Evolutionary conservation across 352 stramenopile genomes (phyloP), one percentile per base, ranked within the genome.

Genomic region (Lagenidium giganteum): DNA sequence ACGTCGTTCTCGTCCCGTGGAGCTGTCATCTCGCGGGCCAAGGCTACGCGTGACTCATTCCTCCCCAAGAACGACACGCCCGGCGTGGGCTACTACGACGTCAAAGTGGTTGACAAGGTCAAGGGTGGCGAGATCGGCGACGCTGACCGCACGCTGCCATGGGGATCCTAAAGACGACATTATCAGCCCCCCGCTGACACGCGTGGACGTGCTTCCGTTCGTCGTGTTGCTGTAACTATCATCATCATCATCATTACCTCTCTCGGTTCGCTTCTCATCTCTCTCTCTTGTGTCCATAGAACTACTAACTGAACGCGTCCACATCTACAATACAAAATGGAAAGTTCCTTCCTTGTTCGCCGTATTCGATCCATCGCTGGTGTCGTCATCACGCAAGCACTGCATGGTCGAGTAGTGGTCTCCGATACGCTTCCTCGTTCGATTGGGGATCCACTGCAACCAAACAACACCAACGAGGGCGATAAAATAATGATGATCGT

Each of bases 111-210:
- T 5, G 57, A 80, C 51, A 61, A 72, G 24, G 74, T 89, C 8
- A 79, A 79, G 47, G 76, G 76, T 16, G 76, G 76, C 14, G 76
- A 89, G 54, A 89, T 89, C 23, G 76, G 76, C 9, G 76, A 89
- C 59, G 84, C 76, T 16, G 71, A 83, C 35, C 73, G 76, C 27
- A 64, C 61, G n/a, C 47, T 89, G 29, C 64, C 49, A 16, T 89
- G 76, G 76, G 66, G 64, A 27, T 84, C n/a, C n/a, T n/a, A n/a
- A 51, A 76, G 14, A 1, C 51, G 56, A 61, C 57, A 70, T 70
- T 67, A 70, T n/a, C n/a, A n/a, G n/a, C n/a, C n/a, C n/a, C n/a
- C n/a, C n/a, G n/a, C n/a, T n/a, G n/a, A n/a, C n/a, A n/a, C n/a
- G n/a, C n/a, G n/a, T n/a, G n/a, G n/a, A n/a, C n/a, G n/a, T n/a